Evolutionary conservation across 805 yeast genomes (phyloP), one percentile per base, ranked within the genome.

Genomic region (Wickerhamomyces chambardii): DNA sequence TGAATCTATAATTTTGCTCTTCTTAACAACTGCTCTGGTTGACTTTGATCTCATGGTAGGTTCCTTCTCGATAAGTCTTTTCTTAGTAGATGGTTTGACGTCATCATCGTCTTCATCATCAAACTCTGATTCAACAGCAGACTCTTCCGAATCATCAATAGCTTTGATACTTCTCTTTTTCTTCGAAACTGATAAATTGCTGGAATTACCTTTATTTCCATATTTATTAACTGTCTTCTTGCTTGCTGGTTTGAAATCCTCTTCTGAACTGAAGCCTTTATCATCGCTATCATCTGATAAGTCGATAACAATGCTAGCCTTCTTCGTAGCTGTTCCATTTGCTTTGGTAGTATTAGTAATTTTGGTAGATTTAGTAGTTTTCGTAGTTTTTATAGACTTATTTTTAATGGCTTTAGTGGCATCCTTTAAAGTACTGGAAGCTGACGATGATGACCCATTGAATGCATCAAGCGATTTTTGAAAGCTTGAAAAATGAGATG

Each of bases 301-400:
- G n/a, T n/a, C n/a, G n/a, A n/a, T n/a, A n/a, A n/a, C n/a, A n/a
- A n/a, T n/a, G n/a, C n/a, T n/a, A 22, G 28, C 36, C 17, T 36
- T 30, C 19, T 38, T 33, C 8, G 34, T 35, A 33, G 14, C 29
- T 15, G 22, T 15, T 10, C 33, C 38, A 25, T 30, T 29, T 17
- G 17, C 15, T 24, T 31, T 33, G 30, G 35, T 26, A 26, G 31
- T 36, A 25, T 28, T 28, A 18, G 5, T 33, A 3, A 8, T 24
- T 16, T 19, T 14, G 19, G n/a, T 22, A 17, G 27, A 25, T 29
- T 22, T 25, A 17, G 29, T 17, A n/a, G 17, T 14, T 25, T 21
- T 33, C 21, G 30, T 38, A 22, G 35, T 29, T 34, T 33, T 27
- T 15, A 41, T 25, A 17, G 43, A 34, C 32, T 39, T 41, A 14